Evolutionary conservation across 176 grass and related monocot genomes (phyloP), one percentile per base, ranked within the genome.

Genomic region (Avena atlantica): DNA sequence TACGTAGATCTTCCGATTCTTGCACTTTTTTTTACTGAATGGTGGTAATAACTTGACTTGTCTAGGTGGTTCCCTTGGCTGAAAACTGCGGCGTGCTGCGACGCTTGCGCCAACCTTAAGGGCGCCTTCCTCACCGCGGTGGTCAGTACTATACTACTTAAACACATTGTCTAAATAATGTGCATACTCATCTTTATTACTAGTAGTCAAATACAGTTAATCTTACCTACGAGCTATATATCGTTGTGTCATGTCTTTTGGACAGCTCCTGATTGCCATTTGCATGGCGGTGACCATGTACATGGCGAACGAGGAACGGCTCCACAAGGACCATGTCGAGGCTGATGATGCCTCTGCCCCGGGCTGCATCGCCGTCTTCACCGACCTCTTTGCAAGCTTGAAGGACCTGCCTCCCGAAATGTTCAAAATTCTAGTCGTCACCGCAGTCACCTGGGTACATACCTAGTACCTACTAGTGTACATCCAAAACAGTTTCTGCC

Each of bases 401-500:
- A 93, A 75, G 88, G 92, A 92, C 73, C 86, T 98, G 12, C 91
- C 95, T n/a, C 89, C 89, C 4, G 21, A 89, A 77, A 93, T 98
- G 93, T 51, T 66, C 78, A 88, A 80, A 37, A 90, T 95, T 66
- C 95, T 95, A 40, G 72, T 90, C 25, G 86, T 95, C 77, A 98
- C 93, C 5, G 80, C 55, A 56, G 57, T 98, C 24, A 95, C 93
- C 52, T 98, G 96, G 93, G 95, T 95, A 95, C 51, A 5, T 15
- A 15, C 51, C 36, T 37, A 37, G 25, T 25, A 25, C 36, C 36
- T 37, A 37, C 36, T 37, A 37, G 36, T 37, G 36, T 37, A 37
- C 36, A 37, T 37, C 36, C 4, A 37, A 37, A 37, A 37, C 36
- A 37, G 36, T 3, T 37, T 37, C 36, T 3, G 4, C 36, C 36